Conservation (phyloP, 768 basidiomycete genomes). For the Boletus rufocinnamomeus region DNA sequence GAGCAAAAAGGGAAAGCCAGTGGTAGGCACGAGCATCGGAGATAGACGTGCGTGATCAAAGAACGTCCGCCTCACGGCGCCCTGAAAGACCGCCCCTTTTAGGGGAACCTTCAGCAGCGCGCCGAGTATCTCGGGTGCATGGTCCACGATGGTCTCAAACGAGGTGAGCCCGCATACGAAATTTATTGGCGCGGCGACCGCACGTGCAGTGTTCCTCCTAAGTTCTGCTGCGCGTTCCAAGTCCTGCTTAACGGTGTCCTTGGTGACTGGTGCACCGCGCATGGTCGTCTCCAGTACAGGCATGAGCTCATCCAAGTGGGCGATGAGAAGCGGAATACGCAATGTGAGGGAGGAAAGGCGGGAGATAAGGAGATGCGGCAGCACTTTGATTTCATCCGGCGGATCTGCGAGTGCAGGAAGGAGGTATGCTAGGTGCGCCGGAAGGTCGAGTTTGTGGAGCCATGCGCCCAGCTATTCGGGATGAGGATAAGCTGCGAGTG, state of each 20-base stretch:
- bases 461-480: conserved; percentile 80
- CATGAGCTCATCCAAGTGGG: conserved; percentile 81
- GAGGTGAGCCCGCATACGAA: conserved; percentile 82
- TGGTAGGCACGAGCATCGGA: not conserved
- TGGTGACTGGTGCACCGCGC: conserved; percentile 84
- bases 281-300: conserved; percentile 85
- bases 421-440: conserved; percentile 79
- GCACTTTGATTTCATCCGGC: conserved; percentile 94
- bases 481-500: not conserved
- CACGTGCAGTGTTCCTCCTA: conserved; percentile 85
- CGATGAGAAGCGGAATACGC: conserved; percentile 37
- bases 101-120: conserved; percentile 50
- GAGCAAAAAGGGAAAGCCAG: not conserved
- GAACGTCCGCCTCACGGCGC: conserved; percentile 76
- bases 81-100: conserved; percentile 62
- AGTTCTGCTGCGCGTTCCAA: conserved; percentile 85
- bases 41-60: conserved; percentile 66
- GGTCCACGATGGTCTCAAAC: conserved; percentile 71
- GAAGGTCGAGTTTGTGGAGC: conserved; percentile 83
- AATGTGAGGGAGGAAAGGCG: conserved; percentile 76
- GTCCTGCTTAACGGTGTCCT: conserved; percentile 95
- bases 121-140: conserved; percentile 65
- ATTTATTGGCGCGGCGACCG: conserved; percentile 87
- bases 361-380: conserved; percentile 94
- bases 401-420: conserved; percentile 83